A percentile compares a stretch with the other conserved stretches of the same genome.
Evolutionary conservation across 208 protist species (phyloP).

Genomic region (Phytomonas francai): DNA sequence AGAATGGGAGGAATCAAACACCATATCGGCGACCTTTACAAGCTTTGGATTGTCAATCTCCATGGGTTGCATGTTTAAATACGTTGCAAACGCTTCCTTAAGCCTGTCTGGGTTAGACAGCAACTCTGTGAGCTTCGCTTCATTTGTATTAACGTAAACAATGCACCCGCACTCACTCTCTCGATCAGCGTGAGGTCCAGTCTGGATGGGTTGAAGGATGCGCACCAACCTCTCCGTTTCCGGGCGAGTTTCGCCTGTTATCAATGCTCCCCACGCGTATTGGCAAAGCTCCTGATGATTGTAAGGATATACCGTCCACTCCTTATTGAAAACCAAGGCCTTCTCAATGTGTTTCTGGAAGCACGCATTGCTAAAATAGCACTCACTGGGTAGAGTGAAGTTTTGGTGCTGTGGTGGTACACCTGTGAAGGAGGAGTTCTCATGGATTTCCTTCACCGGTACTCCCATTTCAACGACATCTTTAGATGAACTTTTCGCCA

Average conservation of each 20-base stretch:
- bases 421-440: not conserved
- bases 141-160: constrained; percentile 15
- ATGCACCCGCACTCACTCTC: constrained; percentile 31
- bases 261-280: constrained; percentile 11
- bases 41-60: constrained; percentile 45
- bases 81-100: constrained; percentile 39
- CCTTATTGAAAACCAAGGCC: constrained; percentile 8
- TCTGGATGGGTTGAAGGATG: constrained; percentile 38
- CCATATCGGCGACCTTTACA: not conserved
- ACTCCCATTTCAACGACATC: not conserved
- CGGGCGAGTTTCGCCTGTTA: constrained; percentile 9
- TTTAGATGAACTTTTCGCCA: not conserved
- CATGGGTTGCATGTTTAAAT: constrained; percentile 68
- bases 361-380: not conserved
- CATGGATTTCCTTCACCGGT: not conserved
- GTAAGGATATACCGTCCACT: constrained; percentile 27
- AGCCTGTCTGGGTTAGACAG: constrained; percentile 19
- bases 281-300: constrained; percentile 16
- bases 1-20: not conserved
- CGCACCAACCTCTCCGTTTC: constrained; percentile 32
- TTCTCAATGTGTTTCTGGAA: constrained; percentile 8
- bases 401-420: not conserved
- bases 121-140: constrained; percentile 20
- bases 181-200: constrained; percentile 6
- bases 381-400: constrained; percentile 2